Conservation (phyloP, 768 basidiomycete genomes). For the Strobilomyces confusus region DNA sequence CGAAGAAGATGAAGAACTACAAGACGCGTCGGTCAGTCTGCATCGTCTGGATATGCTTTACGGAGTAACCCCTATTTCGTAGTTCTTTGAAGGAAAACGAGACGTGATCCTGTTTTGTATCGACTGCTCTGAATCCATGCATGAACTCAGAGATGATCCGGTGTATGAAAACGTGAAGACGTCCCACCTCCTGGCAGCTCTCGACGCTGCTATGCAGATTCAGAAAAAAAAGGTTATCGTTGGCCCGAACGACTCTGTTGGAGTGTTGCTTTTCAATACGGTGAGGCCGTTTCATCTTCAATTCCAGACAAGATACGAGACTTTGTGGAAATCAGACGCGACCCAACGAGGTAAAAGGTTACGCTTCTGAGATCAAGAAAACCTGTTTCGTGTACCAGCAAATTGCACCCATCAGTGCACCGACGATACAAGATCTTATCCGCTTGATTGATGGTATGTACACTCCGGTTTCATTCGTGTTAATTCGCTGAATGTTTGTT, state of each 20-base stretch:
- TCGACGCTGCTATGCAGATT: constrained; percentile 82
- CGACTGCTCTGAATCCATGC: constrained; percentile 92
- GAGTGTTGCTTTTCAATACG: constrained; percentile 90
- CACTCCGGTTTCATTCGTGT: neutral
- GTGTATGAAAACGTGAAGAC: constrained; percentile 62
- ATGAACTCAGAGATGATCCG: constrained; percentile 60
- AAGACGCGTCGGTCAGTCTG: constrained; percentile 55
- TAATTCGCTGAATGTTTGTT: constrained; percentile 2
- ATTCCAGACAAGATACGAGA: neutral
- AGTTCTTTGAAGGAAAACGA: constrained; percentile 70
- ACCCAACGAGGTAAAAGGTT: constrained; percentile 32
- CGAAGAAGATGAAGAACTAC: constrained; percentile 80
- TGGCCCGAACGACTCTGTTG: constrained; percentile 86
- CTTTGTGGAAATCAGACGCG: constrained; percentile 16
- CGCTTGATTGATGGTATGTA: constrained; percentile 69
- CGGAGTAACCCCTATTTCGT: constrained; percentile 14
- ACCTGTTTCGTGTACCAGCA: constrained; percentile 72
- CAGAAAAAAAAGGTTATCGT: constrained; percentile 87
- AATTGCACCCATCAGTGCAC: constrained; percentile 72
- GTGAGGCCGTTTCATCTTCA: constrained; percentile 41
- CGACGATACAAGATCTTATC: constrained; percentile 75
- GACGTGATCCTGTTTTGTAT: constrained; percentile 96
- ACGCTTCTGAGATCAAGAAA: constrained; percentile 59
- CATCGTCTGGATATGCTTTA: constrained; percentile 9
- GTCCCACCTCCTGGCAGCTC: constrained; percentile 72